phyloP scores from a whole-genome alignment of 345 rosid species.

The Capsella bursapastoris region DNA sequence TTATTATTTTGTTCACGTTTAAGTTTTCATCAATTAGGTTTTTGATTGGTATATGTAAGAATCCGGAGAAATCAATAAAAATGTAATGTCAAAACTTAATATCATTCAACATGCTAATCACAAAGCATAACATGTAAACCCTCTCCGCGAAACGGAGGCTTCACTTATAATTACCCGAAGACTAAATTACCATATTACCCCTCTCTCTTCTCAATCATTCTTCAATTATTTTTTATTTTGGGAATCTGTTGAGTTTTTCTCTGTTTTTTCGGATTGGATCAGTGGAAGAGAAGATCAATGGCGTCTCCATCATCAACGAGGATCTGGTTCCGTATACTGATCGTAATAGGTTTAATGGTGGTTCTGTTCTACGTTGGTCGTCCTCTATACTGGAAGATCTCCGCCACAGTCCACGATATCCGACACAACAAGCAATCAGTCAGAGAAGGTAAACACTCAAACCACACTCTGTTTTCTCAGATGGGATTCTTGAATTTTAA shows the following conservation, averaged over 20 bases:
- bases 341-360: constrained; percentile 44
- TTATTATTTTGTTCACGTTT: too few relatives aligned
- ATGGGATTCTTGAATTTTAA: neutral
- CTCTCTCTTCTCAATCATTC: neutral
- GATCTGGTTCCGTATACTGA: constrained; percentile 50
- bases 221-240: neutral
- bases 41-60: too few relatives aligned
- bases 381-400: constrained; percentile 93
- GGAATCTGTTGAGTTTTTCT: neutral
- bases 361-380: constrained; percentile 74
- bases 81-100: too few relatives aligned
- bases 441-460: constrained; percentile 54
- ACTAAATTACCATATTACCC: too few relatives aligned
- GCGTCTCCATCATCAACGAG: constrained; percentile 44
- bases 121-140: too few relatives aligned
- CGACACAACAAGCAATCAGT: constrained; percentile 84
- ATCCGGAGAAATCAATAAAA: too few relatives aligned
- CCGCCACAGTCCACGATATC: constrained; percentile 89
- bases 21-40: too few relatives aligned
- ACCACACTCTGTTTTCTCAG: neutral
- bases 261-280: neutral
- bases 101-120: too few relatives aligned
- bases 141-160: too few relatives aligned
- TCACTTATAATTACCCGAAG: too few relatives aligned
- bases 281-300: constrained; percentile 39